Evolutionary conservation across 2,329 filamentous ascomycete genomes (phyloP).

Genomic region (Aspergillus melleus): DNA sequence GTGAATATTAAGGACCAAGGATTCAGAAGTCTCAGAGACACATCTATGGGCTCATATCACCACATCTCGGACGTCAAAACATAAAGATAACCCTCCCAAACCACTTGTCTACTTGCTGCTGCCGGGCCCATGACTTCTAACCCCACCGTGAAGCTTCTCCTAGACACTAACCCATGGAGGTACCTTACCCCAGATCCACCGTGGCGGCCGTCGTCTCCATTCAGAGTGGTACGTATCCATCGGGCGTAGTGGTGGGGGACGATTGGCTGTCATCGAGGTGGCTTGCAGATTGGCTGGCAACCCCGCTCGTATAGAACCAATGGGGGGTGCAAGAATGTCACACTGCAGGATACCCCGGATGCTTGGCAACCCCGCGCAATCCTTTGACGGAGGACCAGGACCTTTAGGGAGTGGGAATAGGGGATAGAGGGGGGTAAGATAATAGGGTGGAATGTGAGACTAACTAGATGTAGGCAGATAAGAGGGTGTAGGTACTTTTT

Average conservation of each 20-base stretch:
- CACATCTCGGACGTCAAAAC: not conserved
- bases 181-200: conserved; percentile 13
- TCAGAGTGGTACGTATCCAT: not conserved
- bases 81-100: too few species aligned
- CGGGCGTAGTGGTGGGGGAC: not conserved
- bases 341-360: conserved; percentile 11
- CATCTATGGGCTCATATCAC: not conserved
- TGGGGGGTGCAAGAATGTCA: not conserved
- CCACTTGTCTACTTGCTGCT: too few species aligned
- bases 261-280: not conserved
- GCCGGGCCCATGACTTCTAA: conserved; percentile 1
- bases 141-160: conserved; percentile 2
- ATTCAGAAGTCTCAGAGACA: not conserved
- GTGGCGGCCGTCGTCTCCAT: not conserved
- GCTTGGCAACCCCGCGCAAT: conserved; percentile 12
- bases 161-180: conserved; percentile 1
- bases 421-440: not conserved
- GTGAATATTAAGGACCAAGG: not conserved
- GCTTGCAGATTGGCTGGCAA: conserved; percentile 7
- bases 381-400: not conserved
- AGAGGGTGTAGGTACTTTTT: too few species aligned
- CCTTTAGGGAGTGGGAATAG: not conserved
- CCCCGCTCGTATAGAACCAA: conserved; percentile 7
- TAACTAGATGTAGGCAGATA: too few species aligned
- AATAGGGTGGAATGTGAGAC: not conserved